phyloP scores from a whole-genome alignment of 176 grass and related monocot genomes.

The Saccharum officinarum region DNA sequence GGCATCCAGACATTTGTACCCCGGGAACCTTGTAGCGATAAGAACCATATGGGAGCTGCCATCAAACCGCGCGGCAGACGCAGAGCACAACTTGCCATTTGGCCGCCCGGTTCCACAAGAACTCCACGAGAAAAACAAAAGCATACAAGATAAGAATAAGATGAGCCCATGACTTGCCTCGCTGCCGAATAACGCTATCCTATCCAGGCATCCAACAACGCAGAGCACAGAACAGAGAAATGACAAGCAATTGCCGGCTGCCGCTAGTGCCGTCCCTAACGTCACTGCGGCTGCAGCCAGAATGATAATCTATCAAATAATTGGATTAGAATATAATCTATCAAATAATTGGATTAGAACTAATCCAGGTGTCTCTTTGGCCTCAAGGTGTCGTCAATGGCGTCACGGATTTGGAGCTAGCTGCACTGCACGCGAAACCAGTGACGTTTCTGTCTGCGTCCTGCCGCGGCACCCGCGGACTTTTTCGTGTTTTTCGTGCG shows the following conservation, averaged over 20 bases:
- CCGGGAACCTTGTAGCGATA: neutral
- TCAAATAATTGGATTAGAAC: neutral
- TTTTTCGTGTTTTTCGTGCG: neutral
- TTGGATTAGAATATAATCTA: conserved; percentile 15
- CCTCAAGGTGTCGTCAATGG: neutral
- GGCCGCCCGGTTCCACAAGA: neutral
- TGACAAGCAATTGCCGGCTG: conserved; percentile 34
- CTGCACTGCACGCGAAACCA: neutral
- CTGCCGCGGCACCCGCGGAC: neutral
- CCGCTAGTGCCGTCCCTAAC: conserved; percentile 36
- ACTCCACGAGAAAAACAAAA: neutral
- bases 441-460: conserved; percentile 2
- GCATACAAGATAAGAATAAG: conserved; percentile 4
- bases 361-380: neutral
- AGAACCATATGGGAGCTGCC: neutral
- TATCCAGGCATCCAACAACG: neutral
- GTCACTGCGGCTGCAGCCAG: neutral
- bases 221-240: neutral
- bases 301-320: conserved; percentile 16
- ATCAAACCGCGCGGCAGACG: neutral
- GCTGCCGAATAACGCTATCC: neutral
- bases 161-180: neutral
- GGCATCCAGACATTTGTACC: neutral
- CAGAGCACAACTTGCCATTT: conserved; percentile 21
- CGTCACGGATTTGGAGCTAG: neutral